Base-by-base conservation (phyloP, 1,284 basidiomycete species). In the Fomitiporia mediterranea region DNA sequence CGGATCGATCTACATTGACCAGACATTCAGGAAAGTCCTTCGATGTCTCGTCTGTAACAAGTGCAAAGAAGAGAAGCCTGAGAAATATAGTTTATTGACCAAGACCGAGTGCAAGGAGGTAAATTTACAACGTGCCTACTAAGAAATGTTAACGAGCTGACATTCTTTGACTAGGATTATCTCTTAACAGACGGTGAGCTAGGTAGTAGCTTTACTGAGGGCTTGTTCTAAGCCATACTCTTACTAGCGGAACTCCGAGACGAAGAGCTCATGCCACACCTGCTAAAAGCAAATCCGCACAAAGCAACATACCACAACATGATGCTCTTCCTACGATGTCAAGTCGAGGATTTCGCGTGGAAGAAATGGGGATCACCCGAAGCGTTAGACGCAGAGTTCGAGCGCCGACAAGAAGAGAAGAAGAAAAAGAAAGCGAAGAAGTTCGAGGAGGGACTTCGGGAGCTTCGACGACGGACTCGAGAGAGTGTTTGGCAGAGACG, bases 91-190 rank as follows among this genome's bases (percentile, higher is more conserved):
- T 69, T 75, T 99, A 1, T 73, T 99, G 51, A 99, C 97, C 1
- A 99, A 99, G 76, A 98, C 97, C 0, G 97, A 99, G 71, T 98
- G 95, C 71, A 98, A 97, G 72, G 90, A 94, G 78, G 93, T 91
- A 54, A 55, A 46, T 47, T 49, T 25, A 30, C 5, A 39, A 50
- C 53, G 19, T 21, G 30, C 40, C 51, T 58, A 43, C n/a, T n/a
- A n/a, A n/a, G n/a, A n/a, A n/a, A n/a, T n/a, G n/a, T 47, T 61
- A 38, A 44, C 48, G 46, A 37, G 42, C n/a, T n/a, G n/a, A 23
- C 42, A 43, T 43, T n/a, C 42, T 50, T 21, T 17, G 13, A 46
- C 30, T 64, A 93, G 88, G 93, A 95, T 71, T 94, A 94, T 68
- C 81, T 96, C 32, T 72, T 96, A 47, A 97, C 94, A 6, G 92